Percentiles rank a stretch among this genome's conserved stretches.
Conservation (phyloP, 305 asterid genomes). For the Fraxinus greggii region DNA sequence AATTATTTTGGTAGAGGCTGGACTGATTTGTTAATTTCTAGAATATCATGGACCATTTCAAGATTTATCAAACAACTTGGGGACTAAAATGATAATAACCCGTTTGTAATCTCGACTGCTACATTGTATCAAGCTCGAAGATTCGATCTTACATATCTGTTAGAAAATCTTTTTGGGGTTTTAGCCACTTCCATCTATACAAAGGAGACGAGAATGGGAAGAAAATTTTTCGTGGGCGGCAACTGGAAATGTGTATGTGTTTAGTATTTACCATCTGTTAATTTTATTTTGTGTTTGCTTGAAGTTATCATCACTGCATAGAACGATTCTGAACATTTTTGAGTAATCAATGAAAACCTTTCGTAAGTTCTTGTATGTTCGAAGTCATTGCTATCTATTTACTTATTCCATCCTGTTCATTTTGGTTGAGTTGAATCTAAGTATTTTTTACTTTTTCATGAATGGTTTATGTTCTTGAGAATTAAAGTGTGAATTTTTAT, state of each 20-base stretch:
- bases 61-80: not conserved
- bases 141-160: not conserved
- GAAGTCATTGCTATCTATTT: not conserved
- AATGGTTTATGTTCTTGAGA: not conserved
- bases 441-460: not conserved
- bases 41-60: not conserved
- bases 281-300: not conserved
- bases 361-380: not conserved
- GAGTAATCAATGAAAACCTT: not conserved
- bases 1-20: not conserved
- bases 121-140: not conserved
- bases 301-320: not conserved
- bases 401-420: not conserved
- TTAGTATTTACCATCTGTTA: not conserved
- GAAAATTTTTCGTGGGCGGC: slow-evolving; percentile 32
- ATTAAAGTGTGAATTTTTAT: not conserved
- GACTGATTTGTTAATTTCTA: not conserved
- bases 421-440: not conserved
- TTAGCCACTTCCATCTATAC: not conserved
- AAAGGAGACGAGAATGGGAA: slow-evolving; percentile 21
- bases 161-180: not conserved
- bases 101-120: not conserved
- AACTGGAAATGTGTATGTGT: slow-evolving; percentile 34
- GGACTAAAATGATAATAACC: not conserved
- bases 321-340: not conserved